A percentile compares a stretch with the other conserved stretches of the same genome.
These are phyloP conservation scores for Crithidia brevicula DNA, from an alignment of 208 protist genomes.

Conservation along the genomic window DNA sequence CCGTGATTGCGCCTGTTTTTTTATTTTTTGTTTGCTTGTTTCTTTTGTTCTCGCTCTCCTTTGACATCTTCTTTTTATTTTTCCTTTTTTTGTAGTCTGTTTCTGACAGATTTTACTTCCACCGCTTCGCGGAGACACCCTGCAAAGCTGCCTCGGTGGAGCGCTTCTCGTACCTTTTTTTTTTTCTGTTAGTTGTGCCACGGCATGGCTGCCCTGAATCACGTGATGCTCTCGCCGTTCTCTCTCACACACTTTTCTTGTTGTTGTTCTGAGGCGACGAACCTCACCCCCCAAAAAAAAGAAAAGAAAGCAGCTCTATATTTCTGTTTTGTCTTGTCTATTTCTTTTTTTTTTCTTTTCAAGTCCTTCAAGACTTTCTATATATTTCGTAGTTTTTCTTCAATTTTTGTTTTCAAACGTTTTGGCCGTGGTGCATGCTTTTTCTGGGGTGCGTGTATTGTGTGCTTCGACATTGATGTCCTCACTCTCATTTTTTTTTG, in stretches of 20 bases:
- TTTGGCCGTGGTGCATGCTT: neutral
- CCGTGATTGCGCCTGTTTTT: too few species aligned
- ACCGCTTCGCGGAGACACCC: too few species aligned
- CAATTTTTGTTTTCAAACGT: neutral
- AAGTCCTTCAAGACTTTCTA: too few species aligned
- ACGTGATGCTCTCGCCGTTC: too few species aligned
- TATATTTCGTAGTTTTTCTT: conserved; percentile 10
- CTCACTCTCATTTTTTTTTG: too few species aligned
- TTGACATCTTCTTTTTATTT: neutral
- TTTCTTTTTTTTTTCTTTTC: conserved; percentile 27
- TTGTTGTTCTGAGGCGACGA: too few species aligned
- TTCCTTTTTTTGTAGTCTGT: neutral
- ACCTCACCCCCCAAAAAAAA: too few species aligned
- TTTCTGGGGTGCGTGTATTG: too few species aligned
- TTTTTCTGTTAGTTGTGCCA: neutral
- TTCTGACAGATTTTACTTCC: neutral
- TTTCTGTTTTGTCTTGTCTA: neutral
- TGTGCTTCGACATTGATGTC: too few species aligned
- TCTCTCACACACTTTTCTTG: neutral
- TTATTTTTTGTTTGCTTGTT: neutral
- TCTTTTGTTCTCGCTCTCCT: neutral
- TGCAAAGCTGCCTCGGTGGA: too few species aligned
- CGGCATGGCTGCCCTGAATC: too few species aligned
- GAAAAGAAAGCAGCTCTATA: too few species aligned
- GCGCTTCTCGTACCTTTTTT: neutral